phyloP scores from a whole-genome alignment of 495 filamentous ascomycete genomes.

The Peziza echinospora region DNA sequence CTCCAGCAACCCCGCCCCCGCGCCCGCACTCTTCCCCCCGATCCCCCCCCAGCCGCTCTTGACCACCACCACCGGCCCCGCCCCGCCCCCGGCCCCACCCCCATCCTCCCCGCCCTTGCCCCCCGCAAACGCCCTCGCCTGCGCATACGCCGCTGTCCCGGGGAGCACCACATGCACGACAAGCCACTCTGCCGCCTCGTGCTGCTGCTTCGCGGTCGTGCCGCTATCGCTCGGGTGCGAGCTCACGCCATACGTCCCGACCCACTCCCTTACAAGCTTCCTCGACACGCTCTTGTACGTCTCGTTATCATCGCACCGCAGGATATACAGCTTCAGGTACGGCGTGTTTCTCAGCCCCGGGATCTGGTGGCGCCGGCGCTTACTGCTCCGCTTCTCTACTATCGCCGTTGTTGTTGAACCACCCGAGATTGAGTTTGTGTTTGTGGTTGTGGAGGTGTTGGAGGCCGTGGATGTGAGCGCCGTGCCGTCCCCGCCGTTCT shows the following conservation, averaged over 20 bases:
- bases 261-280: slow-evolving; percentile 70
- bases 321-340: slow-evolving; percentile 73
- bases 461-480: slow-evolving; percentile 23
- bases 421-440: slow-evolving; percentile 6
- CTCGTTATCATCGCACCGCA: slow-evolving; percentile 87
- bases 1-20: slow-evolving; percentile 61
- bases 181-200: slow-evolving; percentile 95
- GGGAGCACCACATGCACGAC: slow-evolving; percentile 76
- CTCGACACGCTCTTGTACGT: slow-evolving; percentile 63
- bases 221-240: slow-evolving; percentile 26
- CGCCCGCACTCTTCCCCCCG: too few species aligned
- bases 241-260: slow-evolving; percentile 42
- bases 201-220: slow-evolving; percentile 32
- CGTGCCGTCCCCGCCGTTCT: slow-evolving; percentile 19
- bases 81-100: too few species aligned
- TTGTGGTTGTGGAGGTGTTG: slow-evolving; percentile 17
- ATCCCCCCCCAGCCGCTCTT: slow-evolving; percentile 60
- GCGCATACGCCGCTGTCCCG: slow-evolving; percentile 51
- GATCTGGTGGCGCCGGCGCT: slow-evolving; percentile 77
- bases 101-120: slow-evolving; percentile 52
- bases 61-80: slow-evolving; percentile 22
- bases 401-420: slow-evolving; percentile 5
- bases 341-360: slow-evolving; percentile 83
- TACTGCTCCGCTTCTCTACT: slow-evolving; percentile 12
- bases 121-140: slow-evolving; percentile 28